Evolutionary conservation across 2,329 filamentous ascomycete species (phyloP).

Genomic region (Cadophora malorum): DNA sequence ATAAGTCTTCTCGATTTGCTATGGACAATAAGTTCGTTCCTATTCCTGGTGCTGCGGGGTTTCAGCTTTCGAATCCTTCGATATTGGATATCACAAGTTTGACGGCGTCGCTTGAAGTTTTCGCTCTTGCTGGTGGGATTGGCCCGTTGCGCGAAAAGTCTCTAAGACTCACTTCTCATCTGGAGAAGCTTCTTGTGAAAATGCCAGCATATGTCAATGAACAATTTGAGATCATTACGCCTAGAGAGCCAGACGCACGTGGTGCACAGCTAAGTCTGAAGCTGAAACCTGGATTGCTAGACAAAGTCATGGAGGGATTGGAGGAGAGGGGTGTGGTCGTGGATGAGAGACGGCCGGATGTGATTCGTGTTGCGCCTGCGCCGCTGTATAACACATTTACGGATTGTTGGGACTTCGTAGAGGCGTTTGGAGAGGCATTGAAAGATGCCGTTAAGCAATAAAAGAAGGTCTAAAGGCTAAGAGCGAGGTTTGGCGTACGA

Average conservation of each 20-base stretch:
- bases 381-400: constrained; percentile 76
- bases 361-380: constrained; percentile 75
- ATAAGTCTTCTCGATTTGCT: constrained; percentile 71
- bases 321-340: constrained; percentile 69
- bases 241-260: constrained; percentile 64
- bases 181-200: constrained; percentile 64
- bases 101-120: constrained; percentile 73
- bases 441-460: constrained; percentile 37
- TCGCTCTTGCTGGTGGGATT: constrained; percentile 68
- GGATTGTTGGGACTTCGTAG: constrained; percentile 67
- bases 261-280: constrained; percentile 76
- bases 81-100: constrained; percentile 77
- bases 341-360: constrained; percentile 77
- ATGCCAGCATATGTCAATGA: constrained; percentile 42
- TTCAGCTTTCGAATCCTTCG: constrained; percentile 78
- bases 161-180: constrained; percentile 68
- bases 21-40: constrained; percentile 80
- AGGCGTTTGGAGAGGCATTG: constrained; percentile 49
- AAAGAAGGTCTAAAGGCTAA: not conserved
- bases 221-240: constrained; percentile 68
- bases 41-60: constrained; percentile 75
- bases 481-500: too few relatives aligned
- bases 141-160: constrained; percentile 68
- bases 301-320: constrained; percentile 65
- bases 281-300: constrained; percentile 65